phyloP scores from a whole-genome alignment of 192 early-diverging fungal genomes.

The Backusella tarrabulga region DNA sequence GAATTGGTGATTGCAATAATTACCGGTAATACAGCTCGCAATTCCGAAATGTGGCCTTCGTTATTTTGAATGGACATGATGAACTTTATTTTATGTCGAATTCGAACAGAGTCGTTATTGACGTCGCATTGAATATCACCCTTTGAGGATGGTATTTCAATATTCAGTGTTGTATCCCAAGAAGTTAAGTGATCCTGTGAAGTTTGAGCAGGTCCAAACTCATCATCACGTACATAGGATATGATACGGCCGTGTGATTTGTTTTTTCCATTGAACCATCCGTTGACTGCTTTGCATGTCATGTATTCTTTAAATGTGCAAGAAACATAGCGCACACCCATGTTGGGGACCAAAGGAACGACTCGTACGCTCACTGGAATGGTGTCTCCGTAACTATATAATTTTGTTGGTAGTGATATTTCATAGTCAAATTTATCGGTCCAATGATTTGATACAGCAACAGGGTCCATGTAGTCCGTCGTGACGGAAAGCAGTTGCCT shows the following conservation, averaged over 20 bases:
- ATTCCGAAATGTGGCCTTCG: slow-evolving; percentile 26
- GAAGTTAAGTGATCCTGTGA: neutral
- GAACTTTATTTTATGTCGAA: slow-evolving; percentile 39
- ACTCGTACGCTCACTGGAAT: slow-evolving; percentile 46
- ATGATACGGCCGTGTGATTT: slow-evolving; percentile 9
- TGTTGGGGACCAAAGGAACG: slow-evolving; percentile 37
- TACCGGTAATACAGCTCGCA: slow-evolving; percentile 33
- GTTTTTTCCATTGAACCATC: neutral
- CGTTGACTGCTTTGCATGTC: slow-evolving; percentile 36
- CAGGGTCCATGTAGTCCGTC: slow-evolving; percentile 37
- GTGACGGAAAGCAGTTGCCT: slow-evolving; percentile 39
- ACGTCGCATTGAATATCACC: slow-evolving; percentile 27
- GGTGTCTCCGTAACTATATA: slow-evolving; percentile 47
- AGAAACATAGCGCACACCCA: slow-evolving; percentile 41
- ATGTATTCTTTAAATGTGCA: slow-evolving; percentile 56
- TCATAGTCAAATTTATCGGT: slow-evolving; percentile 50
- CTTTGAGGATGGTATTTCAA: slow-evolving; percentile 11
- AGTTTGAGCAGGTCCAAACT: neutral
- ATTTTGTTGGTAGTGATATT: slow-evolving; percentile 49
- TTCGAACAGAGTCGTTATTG: slow-evolving; percentile 24
- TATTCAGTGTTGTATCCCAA: slow-evolving; percentile 9
- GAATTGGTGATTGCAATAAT: slow-evolving; percentile 18
- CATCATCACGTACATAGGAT: neutral
- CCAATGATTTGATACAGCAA: slow-evolving; percentile 53
- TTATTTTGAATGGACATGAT: slow-evolving; percentile 21